A percentile compares a stretch with the other conserved stretches of the same genome.
Conservation (phyloP, 129 eudicot species). For the Chrysanthemum lavandulifolium region DNA sequence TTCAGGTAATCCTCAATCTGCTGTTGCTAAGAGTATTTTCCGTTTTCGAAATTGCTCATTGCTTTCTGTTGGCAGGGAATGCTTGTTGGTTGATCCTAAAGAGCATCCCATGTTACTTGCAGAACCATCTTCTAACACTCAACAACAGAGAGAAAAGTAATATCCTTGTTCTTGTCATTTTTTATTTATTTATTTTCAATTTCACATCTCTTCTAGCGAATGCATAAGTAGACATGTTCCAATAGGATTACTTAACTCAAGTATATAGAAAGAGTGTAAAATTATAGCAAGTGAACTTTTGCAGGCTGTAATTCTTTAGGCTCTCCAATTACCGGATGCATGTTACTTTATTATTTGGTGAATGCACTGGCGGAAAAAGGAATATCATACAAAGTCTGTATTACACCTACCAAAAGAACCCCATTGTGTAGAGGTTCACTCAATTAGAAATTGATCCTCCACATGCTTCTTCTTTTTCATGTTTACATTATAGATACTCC, state of each 20-base stretch:
- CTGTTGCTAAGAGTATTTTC: neutral
- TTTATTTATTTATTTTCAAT: neutral
- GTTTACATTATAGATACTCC: too few relatives aligned
- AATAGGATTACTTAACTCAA: neutral
- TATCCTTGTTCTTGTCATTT: conserved; percentile 18
- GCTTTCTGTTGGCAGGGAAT: conserved; percentile 50
- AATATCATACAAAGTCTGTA: neutral
- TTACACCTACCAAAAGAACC: too few relatives aligned
- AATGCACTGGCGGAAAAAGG: conserved; percentile 2
- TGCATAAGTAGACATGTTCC: neutral
- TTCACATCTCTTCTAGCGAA: neutral
- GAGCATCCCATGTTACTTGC: conserved; percentile 99
- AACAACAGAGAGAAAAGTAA: conserved; percentile 97
- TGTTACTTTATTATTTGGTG: neutral
- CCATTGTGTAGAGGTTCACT: too few relatives aligned
- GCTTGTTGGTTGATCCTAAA: conserved; percentile 88
- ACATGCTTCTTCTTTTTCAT: too few relatives aligned
- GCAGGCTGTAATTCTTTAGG: conserved; percentile 7
- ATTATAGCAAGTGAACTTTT: neutral
- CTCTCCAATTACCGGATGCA: neutral
- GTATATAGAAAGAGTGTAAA: neutral
- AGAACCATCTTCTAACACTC: conserved; percentile 85
- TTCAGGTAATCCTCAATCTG: conserved; percentile 51
- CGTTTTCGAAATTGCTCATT: conserved; percentile 6
- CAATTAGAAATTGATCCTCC: too few relatives aligned